Percentiles rank a stretch among this genome's conserved stretches.
Evolutionary conservation across 1,284 basidiomycete species (phyloP).

Genomic region (Heimioporus retisporus): DNA sequence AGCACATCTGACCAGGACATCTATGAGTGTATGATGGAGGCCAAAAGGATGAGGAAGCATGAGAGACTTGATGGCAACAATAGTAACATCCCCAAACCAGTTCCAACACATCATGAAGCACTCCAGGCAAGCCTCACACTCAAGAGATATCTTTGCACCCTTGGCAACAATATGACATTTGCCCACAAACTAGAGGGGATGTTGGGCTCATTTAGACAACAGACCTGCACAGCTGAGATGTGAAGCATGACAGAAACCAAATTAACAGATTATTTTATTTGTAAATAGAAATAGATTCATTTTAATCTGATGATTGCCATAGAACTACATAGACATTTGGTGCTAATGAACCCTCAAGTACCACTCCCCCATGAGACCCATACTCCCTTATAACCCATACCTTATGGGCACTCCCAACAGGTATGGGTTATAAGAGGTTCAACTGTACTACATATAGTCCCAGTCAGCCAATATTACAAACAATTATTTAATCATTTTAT

Average conservation of each 20-base stretch:
- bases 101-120: not conserved
- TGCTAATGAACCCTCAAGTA: not conserved
- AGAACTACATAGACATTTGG: not conserved
- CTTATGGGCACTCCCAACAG: not conserved
- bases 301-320: not conserved
- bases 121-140: not conserved
- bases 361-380: not conserved
- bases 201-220: not conserved
- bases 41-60: not conserved
- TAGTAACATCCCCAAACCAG: not conserved
- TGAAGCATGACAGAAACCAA: not conserved
- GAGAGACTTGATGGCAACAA: not conserved
- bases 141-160: not conserved
- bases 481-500: too few relatives aligned
- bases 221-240: not conserved
- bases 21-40: too few relatives aligned
- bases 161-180: not conserved
- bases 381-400: not conserved
- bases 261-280: not conserved
- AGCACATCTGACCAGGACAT: too few relatives aligned
- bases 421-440: not conserved
- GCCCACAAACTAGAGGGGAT: not conserved
- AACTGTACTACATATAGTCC: not conserved
- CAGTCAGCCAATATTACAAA: too few relatives aligned
- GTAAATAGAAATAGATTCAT: not conserved